Base-by-base conservation (phyloP, 2,329 filamentous ascomycete species). In the Atkinsonella texensis region DNA sequence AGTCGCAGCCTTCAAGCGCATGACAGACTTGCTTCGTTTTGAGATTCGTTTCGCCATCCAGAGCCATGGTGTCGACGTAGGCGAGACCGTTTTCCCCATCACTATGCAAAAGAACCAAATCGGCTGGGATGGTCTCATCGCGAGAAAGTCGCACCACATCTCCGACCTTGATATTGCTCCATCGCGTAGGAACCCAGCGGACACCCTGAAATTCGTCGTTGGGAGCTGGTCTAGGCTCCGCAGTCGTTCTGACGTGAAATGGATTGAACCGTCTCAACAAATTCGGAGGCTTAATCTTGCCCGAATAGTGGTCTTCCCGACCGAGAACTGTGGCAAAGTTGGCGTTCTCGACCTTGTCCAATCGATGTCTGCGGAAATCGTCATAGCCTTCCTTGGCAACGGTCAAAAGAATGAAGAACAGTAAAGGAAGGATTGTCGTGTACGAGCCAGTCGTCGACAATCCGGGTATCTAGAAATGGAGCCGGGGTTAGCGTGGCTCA, bases 381-480 rank as follows among this genome's bases (percentile, higher is more conserved):
- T 95, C 89, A 59, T 88, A 93, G 0, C 88, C 89, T 69, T 95
- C 89, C 63, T 95, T 95, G 31, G 76, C 76, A 60, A 95, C 86
- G 0, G 88, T 93, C 53, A 95, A 74, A 38, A 82, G 73, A 41
- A 95, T 85, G 63, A 89, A 89, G 65, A 89, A 85, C 54, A 85
- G 63, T 20, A 89, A 69, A 0, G 85, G 86, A 32, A 88, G 71
- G 57, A 89, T 82, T 1, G 85, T 89, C 4, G 85, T 89, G 59
- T 80, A 88, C 40, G 66, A 83, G 64, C 85, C 85, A 6, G 85
- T 89, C 2, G 86, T 89, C 64, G 83, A 87, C 46, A 89, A 71
- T 18, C 82, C 84, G 12, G 85, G 85, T 61, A 89, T 63, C 67
- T 69, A 40, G 31, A 42, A 39, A 39, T 12, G 1, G 11, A 28